These are phyloP conservation scores for Stygiomarasmius scandens DNA, from an alignment of 1,284 basidiomycete species.

Conservation along the genomic window DNA sequence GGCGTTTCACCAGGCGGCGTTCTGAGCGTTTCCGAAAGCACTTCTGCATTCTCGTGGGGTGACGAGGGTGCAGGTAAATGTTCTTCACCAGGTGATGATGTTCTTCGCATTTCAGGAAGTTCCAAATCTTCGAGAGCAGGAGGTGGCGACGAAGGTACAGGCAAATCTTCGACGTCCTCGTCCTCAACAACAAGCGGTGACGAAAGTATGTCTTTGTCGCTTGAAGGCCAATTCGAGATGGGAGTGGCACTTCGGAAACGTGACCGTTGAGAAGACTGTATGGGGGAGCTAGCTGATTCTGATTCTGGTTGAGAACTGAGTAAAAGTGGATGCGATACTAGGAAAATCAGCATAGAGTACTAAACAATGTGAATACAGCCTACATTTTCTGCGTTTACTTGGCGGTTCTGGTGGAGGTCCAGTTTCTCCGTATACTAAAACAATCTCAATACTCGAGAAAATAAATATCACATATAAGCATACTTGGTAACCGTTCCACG, in stretches of 20 bases:
- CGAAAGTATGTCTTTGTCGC: background rate
- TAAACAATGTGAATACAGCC: background rate
- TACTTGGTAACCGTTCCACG: background rate
- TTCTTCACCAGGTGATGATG: too few relatives aligned
- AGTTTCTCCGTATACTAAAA: background rate
- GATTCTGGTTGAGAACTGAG: background rate
- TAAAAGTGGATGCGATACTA: background rate
- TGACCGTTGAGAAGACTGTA: background rate
- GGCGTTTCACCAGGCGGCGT: too few relatives aligned
- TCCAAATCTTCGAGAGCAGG: too few relatives aligned
- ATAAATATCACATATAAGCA: background rate
- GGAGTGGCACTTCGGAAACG: background rate
- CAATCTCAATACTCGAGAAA: background rate
- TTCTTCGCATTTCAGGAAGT: too few relatives aligned
- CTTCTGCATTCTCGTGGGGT: too few relatives aligned
- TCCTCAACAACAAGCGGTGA: background rate
- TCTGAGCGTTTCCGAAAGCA: too few relatives aligned
- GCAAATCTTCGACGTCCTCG: too few relatives aligned
- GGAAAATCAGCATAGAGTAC: background rate
- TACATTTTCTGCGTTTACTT: background rate
- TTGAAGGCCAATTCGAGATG: conserved; percentile 3
- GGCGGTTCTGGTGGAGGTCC: background rate
- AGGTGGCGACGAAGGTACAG: too few relatives aligned
- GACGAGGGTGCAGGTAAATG: too few relatives aligned
- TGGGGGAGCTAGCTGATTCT: background rate